Base-by-base conservation (phyloP, 495 filamentous ascomycete genomes). In the Mytilinidion resinicola region DNA sequence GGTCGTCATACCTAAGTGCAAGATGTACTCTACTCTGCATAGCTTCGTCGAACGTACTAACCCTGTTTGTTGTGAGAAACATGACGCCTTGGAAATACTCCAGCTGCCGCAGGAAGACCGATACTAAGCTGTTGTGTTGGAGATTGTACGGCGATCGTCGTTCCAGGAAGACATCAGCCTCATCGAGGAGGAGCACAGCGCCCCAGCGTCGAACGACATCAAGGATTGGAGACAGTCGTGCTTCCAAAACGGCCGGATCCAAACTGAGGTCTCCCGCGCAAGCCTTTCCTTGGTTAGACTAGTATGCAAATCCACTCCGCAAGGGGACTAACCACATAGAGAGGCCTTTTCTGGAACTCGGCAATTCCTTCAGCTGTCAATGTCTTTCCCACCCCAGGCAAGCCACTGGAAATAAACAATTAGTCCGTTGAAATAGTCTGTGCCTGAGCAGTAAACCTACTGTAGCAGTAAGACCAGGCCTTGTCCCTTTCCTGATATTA, bases 21-120 rank as follows among this genome's bases (percentile, higher is more conserved):
- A 52, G 50, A 52, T 52, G 14, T 35, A 52, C 36, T 52, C 50
- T 35, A 19, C 50, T 52, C 30, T 36, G 50, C n/a, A 52, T 52
- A 36, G 30, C 50, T 36, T 35, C 50, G 19, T 52, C 14, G 36
- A 52, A 52, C 30, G 19, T 19, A 19, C 20, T 36, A 15, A 52
- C 19, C 36, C 50, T 52, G 14, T 52, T 52, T 52, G 14, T 52
- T 39, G n/a, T 39, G 9, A 52, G 36, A 39, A 52, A 52, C 25
- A 52, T 52, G 30, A 52, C 19, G 30, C 50, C 50, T 35, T 52
- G 9, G 11, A 52, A 19, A 52, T 52, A 52, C 36, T 52, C 36
- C 14, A 52, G 17, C 19, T 52, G 9, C n/a, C n/a, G 4, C 9
- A 52, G 25, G 19, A 52, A 52, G 14, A 52, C 36, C 9, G 25